These are phyloP conservation scores for Hamigera avellanea DNA, from an alignment of 495 filamentous ascomycete genomes.

Conservation along the genomic window DNA sequence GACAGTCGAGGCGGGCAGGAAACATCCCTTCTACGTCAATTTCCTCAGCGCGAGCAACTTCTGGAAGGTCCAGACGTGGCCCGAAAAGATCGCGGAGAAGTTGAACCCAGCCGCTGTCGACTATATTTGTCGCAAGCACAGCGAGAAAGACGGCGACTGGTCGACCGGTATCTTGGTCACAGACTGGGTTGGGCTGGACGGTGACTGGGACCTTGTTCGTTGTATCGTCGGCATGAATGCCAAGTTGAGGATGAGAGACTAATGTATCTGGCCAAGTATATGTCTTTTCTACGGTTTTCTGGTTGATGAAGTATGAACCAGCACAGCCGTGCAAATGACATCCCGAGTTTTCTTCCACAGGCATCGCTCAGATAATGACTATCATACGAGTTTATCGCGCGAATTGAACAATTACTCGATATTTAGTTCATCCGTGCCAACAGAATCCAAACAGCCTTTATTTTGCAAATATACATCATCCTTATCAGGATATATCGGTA, in stretches of 20 bases:
- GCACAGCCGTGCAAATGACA: no score
- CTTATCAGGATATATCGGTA: background rate
- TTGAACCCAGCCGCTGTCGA: slow-evolving; percentile 82
- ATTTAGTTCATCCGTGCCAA: no score
- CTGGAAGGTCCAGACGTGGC: slow-evolving; percentile 85
- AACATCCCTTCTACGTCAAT: slow-evolving; percentile 72
- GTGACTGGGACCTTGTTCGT: slow-evolving; percentile 88
- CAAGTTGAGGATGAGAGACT: slow-evolving; percentile 33
- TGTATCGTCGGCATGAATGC: slow-evolving; percentile 89
- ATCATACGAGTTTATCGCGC: no score
- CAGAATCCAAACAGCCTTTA: no score
- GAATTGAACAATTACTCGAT: background rate
- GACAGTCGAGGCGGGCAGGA: slow-evolving; percentile 20
- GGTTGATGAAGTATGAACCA: no score
- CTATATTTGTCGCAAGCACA: slow-evolving; percentile 62
- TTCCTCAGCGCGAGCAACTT: slow-evolving; percentile 88
- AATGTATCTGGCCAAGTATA: background rate
- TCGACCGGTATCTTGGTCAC: slow-evolving; percentile 85
- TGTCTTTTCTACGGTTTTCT: no score
- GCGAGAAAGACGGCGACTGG: slow-evolving; percentile 53
- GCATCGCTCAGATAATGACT: slow-evolving; percentile 1
- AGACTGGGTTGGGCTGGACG: slow-evolving; percentile 82
- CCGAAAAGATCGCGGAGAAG: slow-evolving; percentile 83
- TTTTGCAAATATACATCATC: slow-evolving; percentile 1
- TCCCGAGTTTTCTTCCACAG: no score